Base-by-base conservation (phyloP, 768 basidiomycete species). In the Trametes maxima region DNA sequence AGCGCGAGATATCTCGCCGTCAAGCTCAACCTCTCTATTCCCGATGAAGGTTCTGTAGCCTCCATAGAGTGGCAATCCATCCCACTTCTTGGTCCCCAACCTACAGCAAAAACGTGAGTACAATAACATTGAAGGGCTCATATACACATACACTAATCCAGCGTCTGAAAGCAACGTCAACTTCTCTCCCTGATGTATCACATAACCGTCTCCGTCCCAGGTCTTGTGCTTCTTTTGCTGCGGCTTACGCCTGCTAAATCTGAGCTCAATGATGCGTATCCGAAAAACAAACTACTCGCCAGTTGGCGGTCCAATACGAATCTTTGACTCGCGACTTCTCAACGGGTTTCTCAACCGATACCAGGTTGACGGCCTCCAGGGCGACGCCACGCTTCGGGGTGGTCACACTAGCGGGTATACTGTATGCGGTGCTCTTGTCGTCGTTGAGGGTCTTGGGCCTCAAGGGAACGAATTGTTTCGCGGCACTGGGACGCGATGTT, bases 171-270 rank as follows among this genome's bases (percentile, higher is more conserved):
- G 74, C 77, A 92, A 81, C 1, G 79, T 80, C 21, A 90, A 69
- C 60, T 81, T 83, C 13, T 79, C 79, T 21, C 76, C 79, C 36
- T 73, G 70, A 39, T 79, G 76, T 33, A 84, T 82, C 24, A 89
- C 77, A 72, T 82, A 89, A 8, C 81, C 86, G 63, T 88, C 91
- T 2, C 88, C 92, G 58, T 94, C 92, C 93, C 94, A 95, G 0
- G 87, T 90, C 69, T 90, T 90, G 66, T 92, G 83, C 73, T 94
- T 94, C 77, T 81, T 90, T 68, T 87, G 84, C 54, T 83, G 75
- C 13, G 79, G 83, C 67, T 87, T 90, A 39, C 92, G 82, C 91
- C 92, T 92, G 7, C 1, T 16, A 57, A 21, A 44, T 43, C 40
- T 59, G 45, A 22, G 43, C 28, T 43, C 36, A 4, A 54, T 57